phyloP scores from a whole-genome alignment of 768 basidiomycete species.

The Cystoderma amianthinum region DNA sequence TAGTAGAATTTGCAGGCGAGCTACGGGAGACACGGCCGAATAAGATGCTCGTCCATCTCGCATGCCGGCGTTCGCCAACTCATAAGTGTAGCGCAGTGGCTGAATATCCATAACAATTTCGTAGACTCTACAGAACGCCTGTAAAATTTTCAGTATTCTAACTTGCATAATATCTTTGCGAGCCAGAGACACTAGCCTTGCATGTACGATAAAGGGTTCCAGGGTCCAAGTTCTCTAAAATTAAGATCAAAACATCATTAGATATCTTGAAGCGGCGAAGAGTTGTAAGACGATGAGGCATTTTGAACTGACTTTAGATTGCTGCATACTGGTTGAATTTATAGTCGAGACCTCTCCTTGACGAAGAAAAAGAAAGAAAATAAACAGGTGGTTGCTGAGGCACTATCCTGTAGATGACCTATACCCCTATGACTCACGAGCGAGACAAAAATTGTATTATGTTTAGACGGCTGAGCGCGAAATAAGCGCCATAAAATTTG shows the following conservation, averaged over 20 bases:
- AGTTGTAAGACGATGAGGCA: conserved; percentile 38
- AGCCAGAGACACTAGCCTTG: conserved; percentile 21
- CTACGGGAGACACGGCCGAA: conserved; percentile 25
- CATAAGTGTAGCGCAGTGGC: conserved; percentile 41
- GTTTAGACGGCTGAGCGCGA: conserved; percentile 32
- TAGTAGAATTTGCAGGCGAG: conserved; percentile 37
- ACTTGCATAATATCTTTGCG: not conserved
- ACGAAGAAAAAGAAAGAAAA: conserved; percentile 33
- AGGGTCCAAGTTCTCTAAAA: conserved; percentile 44
- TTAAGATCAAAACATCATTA: conserved; percentile 42
- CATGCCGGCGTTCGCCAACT: conserved; percentile 43
- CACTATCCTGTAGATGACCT: conserved; percentile 28
- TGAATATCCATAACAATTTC: conserved; percentile 38
- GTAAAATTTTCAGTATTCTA: conserved; percentile 1
- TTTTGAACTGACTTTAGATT: conserved; percentile 26
- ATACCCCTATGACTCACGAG: conserved; percentile 30
- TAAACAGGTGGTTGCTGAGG: conserved; percentile 33
- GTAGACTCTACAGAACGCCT: conserved; percentile 42
- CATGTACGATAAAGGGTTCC: conserved; percentile 37
- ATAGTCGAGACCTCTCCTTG: conserved; percentile 28
- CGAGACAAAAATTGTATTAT: conserved; percentile 34
- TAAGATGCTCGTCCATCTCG: conserved; percentile 38
- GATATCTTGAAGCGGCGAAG: conserved; percentile 41
- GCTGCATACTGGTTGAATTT: conserved; percentile 32
- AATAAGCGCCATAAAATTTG: conserved; percentile 31